Base-by-base conservation (phyloP, 179 eudicot species). In the Beta lomatogona region DNA sequence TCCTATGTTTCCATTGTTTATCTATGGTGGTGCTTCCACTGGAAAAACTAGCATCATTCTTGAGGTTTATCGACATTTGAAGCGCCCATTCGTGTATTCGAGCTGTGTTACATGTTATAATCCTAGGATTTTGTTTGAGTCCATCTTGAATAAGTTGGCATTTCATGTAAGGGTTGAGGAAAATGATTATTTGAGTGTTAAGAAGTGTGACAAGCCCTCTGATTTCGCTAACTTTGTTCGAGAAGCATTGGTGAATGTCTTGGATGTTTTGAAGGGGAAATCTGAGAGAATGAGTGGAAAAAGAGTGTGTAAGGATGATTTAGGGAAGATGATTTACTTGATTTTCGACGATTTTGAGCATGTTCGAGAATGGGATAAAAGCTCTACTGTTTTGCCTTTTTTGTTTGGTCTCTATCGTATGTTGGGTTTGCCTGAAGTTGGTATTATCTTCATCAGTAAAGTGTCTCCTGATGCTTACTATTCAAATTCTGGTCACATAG, bases 341-440 rank as follows among this genome's bases (percentile, higher is more conserved):
- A 84, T 93, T 69, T 73, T 95, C 69, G 98, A 95, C 79, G 88
- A 89, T 84, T 72, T 95, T 80, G 98, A 95, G 87, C 87, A 87
- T 78, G 88, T 88, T 79, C 89, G 97, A 45, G 94, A 84, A 21
- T 93, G 98, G 98, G 98, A 93, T 82, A 95, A 91, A 88, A 90
- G 94, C 82, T 75, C 86, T 19, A 89, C 64, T 44, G 83, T 91
- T 76, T 84, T 93, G 83, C 94, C 98, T 71, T 86, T 95, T 79
- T 80, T 93, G 79, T 95, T 90, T 82, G 91, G 90, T 79, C 91
- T 95, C 52, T 80, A 90, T 83, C 88, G 87, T 73, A 85, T 88
- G 81, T 83, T 95, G 81, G 92, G 90, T 79, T 78, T 95, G 84
- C 89, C 97, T 53, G 92, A 93, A 82, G 86, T 95, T 83, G 93